Evolutionary conservation across 2,329 filamentous ascomycete genomes (phyloP).

Genomic region (Penicillium nordicum): DNA sequence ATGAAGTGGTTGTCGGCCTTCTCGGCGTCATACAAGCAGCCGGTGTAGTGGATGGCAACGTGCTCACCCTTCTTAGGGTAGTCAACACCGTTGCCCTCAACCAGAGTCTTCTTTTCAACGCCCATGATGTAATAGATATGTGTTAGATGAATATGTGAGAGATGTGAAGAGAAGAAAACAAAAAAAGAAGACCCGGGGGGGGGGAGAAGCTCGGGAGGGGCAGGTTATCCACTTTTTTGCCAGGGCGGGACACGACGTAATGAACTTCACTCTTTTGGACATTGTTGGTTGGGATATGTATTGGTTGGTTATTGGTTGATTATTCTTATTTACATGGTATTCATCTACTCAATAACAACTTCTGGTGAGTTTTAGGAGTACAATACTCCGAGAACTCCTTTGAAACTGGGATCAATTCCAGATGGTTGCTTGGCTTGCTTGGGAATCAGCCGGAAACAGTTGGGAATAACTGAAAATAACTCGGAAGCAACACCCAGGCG

Average conservation of each 20-base stretch:
- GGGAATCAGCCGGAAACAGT: background rate
- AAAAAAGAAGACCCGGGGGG: background rate
- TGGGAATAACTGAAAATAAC: background rate
- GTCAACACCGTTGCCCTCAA: conserved; percentile 59
- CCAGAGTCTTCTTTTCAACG: conserved; percentile 65
- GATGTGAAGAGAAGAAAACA: background rate
- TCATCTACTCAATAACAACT: background rate
- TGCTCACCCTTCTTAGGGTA: conserved; percentile 64
- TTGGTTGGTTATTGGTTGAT: background rate
- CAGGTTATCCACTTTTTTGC: conserved; percentile 7
- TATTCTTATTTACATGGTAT: too few species aligned
- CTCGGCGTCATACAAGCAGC: conserved; percentile 68
- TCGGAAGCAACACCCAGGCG: background rate
- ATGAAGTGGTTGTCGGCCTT: conserved; percentile 58
- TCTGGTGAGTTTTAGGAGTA: background rate
- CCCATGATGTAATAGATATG: conserved; percentile 48
- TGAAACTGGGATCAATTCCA: background rate
- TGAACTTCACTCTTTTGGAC: background rate
- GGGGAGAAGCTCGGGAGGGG: background rate
- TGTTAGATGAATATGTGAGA: background rate
- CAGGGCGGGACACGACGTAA: conserved; percentile 2
- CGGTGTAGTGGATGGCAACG: conserved; percentile 88
- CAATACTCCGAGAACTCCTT: background rate
- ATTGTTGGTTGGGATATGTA: background rate
- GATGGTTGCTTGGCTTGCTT: background rate